Base-by-base conservation (phyloP, 1,284 basidiomycete species). In the Rhodotorula sp. region DNA sequence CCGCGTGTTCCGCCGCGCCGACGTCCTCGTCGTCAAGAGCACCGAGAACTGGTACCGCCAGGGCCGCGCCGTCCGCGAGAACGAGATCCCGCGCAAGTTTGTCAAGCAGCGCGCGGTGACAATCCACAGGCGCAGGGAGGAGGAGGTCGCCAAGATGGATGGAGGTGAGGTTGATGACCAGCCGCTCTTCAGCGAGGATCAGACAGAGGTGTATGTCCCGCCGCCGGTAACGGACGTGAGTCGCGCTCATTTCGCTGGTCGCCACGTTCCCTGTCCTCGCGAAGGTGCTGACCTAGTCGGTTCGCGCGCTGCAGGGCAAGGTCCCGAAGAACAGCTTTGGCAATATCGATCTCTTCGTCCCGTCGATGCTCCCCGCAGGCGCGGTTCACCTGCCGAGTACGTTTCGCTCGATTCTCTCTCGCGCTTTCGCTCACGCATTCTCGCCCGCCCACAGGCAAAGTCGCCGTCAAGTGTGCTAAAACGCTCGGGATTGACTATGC, bases 261-360 rank as follows among this genome's bases (percentile, higher is more conserved):
- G 3, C 8, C n/a, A 56, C 22, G 13, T 12, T 9, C 34, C 29
- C 0, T 25, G 22, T 7, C 12, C n/a, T 10, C 25, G 7, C 15
- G 44, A 21, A 44, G 27, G n/a, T n/a, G 41, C 73, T 72, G 60
- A 73, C 64, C 74, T 54, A 3, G 25, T 2, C 7, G 2, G 2
- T 27, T 25, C 48, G 67, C 25, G 22, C 6, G 13, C 5, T 9
- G 32, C 78, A 97, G 91, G 96, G 97, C 32, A 88, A 88, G 80
- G 88, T 99, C 51, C 94, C 94, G 9, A 95, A 91, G 82, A 99
- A 99, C 78, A 88, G 90, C 72, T 99, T 97, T 81, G 97, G 97
- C 32, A 98, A 98, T 81, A 91, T 99, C 74, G 96, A 99, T 83
- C 83, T 99, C 39, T 99, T 97, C 81, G 91, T 92, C 10, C 91